Percentiles rank a stretch among this genome's conserved stretches.
These are phyloP conservation scores for Komagataella kurtzmanii DNA, from an alignment of 805 yeast species.

Conservation along the genomic window DNA sequence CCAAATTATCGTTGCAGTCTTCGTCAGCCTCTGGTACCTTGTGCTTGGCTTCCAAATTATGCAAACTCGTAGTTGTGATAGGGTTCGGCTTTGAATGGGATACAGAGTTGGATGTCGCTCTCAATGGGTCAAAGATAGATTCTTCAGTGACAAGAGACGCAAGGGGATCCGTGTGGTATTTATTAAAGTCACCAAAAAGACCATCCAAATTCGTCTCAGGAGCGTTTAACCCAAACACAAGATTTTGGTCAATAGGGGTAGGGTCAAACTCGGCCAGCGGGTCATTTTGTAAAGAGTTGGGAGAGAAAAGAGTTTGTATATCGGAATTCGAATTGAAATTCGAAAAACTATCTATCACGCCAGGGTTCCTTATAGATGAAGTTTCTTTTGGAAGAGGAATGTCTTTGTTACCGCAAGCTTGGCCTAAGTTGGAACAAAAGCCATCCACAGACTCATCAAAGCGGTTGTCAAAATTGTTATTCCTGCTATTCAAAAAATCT, in stretches of 20 bases:
- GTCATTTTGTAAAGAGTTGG: constrained; percentile 13
- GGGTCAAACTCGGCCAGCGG: constrained; percentile 34
- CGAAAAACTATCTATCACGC: background rate
- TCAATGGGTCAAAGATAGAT: constrained; percentile 41
- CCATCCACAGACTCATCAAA: constrained; percentile 61
- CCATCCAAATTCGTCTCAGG: background rate
- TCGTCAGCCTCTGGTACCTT: constrained; percentile 5
- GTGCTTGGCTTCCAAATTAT: constrained; percentile 5
- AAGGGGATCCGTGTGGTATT: constrained; percentile 20
- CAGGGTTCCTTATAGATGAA: background rate
- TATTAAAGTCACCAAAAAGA: constrained; percentile 2
- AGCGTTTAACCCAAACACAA: constrained; percentile 27
- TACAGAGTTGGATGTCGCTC: constrained; percentile 5
- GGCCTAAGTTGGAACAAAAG: constrained; percentile 63
- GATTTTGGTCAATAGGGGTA: constrained; percentile 34
- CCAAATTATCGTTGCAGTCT: constrained; percentile 16
- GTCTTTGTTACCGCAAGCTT: constrained; percentile 72
- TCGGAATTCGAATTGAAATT: background rate
- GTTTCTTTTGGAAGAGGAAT: constrained; percentile 47
- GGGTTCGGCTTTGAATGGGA: background rate
- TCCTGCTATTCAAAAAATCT: constrained; percentile 5
- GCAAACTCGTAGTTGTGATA: constrained; percentile 10
- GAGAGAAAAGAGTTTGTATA: background rate
- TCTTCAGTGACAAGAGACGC: constrained; percentile 38
- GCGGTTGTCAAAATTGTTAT: constrained; percentile 23